Evolutionary conservation across 2,329 filamentous ascomycete species (phyloP), one percentile per base, ranked within the genome.

Genomic region (Raffaelea arxii): DNA sequence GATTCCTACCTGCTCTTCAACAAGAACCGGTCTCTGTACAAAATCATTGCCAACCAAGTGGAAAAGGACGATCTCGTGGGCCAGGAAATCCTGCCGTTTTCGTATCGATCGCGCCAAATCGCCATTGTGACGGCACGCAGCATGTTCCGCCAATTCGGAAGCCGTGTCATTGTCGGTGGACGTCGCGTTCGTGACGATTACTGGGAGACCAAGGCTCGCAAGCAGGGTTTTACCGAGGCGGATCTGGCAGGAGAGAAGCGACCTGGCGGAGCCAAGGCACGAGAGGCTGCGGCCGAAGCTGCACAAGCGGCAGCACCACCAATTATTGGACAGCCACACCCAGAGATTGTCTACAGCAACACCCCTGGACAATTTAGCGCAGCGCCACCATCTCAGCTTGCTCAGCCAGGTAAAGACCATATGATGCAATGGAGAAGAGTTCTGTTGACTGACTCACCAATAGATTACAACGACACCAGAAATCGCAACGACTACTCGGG

Each of bases 1-100:
- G 92, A 98, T 64, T 96, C 90, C n/a, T 98, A 98, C 63, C 74
- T 98, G 30, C 71, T 98, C 16, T 98, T 98, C 72, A 97, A 97
- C 75, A 96, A 97, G 70, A 97, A 98, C 64, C 77, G 91, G 54
- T 97, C 92, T 2, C 72, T 98, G 9, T 94, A 79, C 74, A 98
- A 98, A 68, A 98, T 98, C 60, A 98, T 98, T 58, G 91, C 91
- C 48, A 94, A 85, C 51, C 91, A 97, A 62, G 73, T 84, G 24
- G 92, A 98, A 63, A 98, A 98, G 72, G 92, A 98, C 63, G 89
- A 97, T 59, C 73, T 98, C 16, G 95, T 98, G 42, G 75, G 82
- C 53, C 90, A 97, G 68, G 92, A 97, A 59, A 94, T 97, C 48
- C 71, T 98, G 19, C 92, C 92, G 0, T 98, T 97, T 64, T 96